Conservation (phyloP, 768 basidiomycete species). For the Suillus plorans region DNA sequence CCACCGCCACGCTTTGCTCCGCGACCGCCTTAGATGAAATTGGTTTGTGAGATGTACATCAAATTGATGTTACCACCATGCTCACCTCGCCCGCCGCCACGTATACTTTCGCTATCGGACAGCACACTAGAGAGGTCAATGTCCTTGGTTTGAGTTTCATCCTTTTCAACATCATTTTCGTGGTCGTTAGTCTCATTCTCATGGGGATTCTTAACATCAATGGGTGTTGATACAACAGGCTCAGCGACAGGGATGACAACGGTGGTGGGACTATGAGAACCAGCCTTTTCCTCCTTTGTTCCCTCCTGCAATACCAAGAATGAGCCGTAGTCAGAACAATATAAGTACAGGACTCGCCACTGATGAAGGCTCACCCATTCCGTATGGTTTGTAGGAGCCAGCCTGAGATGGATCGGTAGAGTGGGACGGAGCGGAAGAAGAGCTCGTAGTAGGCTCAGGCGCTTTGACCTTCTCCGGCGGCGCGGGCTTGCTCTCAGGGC, state of each 20-base stretch:
- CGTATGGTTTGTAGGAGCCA: slow-evolving; percentile 3
- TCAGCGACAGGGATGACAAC: slow-evolving; percentile 11
- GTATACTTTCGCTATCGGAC: slow-evolving; percentile 21
- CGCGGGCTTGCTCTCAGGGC: background rate
- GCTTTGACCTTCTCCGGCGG: slow-evolving; percentile 12
- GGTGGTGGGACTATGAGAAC: slow-evolving; percentile 13
- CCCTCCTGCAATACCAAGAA: slow-evolving; percentile 23
- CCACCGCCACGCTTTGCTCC: background rate
- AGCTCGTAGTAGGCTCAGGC: background rate
- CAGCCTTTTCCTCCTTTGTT: slow-evolving; percentile 2
- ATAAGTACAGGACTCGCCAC: slow-evolving; percentile 24
- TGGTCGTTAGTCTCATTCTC: slow-evolving; percentile 21
- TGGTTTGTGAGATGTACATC: background rate
- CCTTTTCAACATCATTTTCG: slow-evolving; percentile 24
- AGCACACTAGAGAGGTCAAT: slow-evolving; percentile 3
- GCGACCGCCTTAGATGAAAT: background rate
- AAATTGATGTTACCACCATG: background rate
- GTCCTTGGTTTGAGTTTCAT: slow-evolving; percentile 18
- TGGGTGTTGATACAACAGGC: slow-evolving; percentile 27
- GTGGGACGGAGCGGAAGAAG: background rate
- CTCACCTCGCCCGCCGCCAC: slow-evolving; percentile 16
- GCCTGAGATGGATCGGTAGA: slow-evolving; percentile 1
- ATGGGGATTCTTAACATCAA: slow-evolving; percentile 23
- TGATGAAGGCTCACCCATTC: slow-evolving; percentile 33
- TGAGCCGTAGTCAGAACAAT: slow-evolving; percentile 31